A percentile compares a stretch with the other conserved stretches of the same genome.
These are phyloP conservation scores for Phlegmacium glaucopus DNA, from an alignment of 768 basidiomycete genomes.

Conservation along the genomic window DNA sequence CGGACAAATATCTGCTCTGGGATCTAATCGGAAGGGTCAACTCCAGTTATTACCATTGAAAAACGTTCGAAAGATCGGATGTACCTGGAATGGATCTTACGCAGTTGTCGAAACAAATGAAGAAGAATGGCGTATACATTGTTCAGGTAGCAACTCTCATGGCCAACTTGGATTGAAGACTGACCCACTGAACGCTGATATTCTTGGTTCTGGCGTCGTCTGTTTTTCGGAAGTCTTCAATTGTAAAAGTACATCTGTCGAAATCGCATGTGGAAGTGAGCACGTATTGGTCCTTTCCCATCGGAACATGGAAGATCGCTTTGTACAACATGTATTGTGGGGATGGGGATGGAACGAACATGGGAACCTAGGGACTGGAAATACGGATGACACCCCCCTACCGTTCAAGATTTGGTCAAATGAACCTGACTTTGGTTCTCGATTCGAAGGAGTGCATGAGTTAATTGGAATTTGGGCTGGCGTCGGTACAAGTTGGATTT, in stretches of 20 bases:
- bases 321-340: constrained; percentile 48
- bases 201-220: constrained; percentile 6
- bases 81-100: constrained; percentile 85
- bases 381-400: constrained; percentile 46
- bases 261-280: constrained; percentile 78
- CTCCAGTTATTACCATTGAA: constrained; percentile 30
- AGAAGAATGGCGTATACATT: constrained; percentile 24
- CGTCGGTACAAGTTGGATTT: constrained; percentile 48
- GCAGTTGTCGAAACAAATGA: constrained; percentile 25
- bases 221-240: constrained; percentile 9
- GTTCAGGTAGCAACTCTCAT: constrained; percentile 55
- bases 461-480: constrained; percentile 38
- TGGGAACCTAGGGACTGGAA: constrained; percentile 80
- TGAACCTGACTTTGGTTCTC: background rate
- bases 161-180: constrained; percentile 60
- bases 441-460: background rate
- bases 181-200: background rate
- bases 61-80: constrained; percentile 36
- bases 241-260: constrained; percentile 19
- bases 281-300: constrained; percentile 57
- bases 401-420: constrained; percentile 57
- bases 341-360: constrained; percentile 99
- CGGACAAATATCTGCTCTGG: constrained; percentile 51
- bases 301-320: background rate
- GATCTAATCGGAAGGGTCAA: constrained; percentile 73